Evolutionary conservation across 2,329 filamentous ascomycete genomes (phyloP), one percentile per base, ranked within the genome.

Genomic region (Colletotrichum tabaci): DNA sequence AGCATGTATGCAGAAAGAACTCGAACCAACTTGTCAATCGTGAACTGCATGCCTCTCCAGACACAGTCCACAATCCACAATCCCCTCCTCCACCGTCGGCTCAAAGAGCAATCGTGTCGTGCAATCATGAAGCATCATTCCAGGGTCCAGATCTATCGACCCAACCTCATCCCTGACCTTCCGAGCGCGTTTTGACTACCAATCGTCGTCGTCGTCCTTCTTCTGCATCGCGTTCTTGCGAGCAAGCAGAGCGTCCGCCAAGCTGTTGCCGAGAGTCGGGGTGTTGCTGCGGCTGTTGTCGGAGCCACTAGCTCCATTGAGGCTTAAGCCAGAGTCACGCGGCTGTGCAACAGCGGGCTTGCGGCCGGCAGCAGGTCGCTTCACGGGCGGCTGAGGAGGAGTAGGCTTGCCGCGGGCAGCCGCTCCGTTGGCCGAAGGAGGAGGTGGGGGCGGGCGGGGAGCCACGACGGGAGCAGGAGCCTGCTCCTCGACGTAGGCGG

Each of bases 401-500:
- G 90, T 89, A 0, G 93, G 90, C 81, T 95, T 95, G 57, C 83
- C 85, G 73, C 86, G 87, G 30, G 84, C 86, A 18, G 82, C 82
- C 3, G 86, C 82, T 4, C 80, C 80, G 46, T 84, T 84, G 52
- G 82, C 81, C 4, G 81, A 81, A 3, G 91, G 88, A 1, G 92
- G 90, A 1, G 93, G 90, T 12, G 92, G 91, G 16, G 93, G 91
- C 8, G 90, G 88, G 26, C 88, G 85, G 4, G 90, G 88, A 56
- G 88, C 87, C 35, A 90, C 86, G 8, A 90, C 88, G 9, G 87
- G 84, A 3, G 91, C 88, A 30, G 90, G 89, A 5, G 90, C 88
- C 79, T 93, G 89, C 82, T 98, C 95, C 82, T 98, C 93, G 10
- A 99, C 92, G 78, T 99, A 99, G 23, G 96, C 94, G 23, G 95